Percentiles rank a stretch among this genome's conserved stretches.
Evolutionary conservation across 2,329 filamentous ascomycete genomes (phyloP).

Genomic region (Cytospora schulzeri): DNA sequence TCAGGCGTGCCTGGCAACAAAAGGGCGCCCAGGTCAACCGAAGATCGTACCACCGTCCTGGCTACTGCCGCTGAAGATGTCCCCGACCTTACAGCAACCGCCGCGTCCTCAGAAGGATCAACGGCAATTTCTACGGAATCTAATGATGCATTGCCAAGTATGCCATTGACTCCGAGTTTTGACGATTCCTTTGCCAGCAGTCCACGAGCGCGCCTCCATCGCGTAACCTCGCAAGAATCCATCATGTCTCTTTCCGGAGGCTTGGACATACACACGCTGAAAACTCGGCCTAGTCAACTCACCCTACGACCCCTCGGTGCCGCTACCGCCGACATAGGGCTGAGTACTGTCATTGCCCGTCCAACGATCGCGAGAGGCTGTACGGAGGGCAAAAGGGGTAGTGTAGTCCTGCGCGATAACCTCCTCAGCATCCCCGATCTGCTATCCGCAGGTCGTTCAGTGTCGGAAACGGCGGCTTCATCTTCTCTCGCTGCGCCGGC

Average conservation of each 20-base stretch:
- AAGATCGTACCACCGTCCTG: constrained; percentile 35
- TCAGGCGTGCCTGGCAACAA: constrained; percentile 17
- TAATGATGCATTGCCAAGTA: constrained; percentile 21
- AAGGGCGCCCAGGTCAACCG: constrained; percentile 27
- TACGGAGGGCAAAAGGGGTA: constrained; percentile 50
- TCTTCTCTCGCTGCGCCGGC: constrained; percentile 10
- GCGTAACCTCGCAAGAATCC: constrained; percentile 80
- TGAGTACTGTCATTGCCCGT: constrained; percentile 61
- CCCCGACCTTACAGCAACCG: constrained; percentile 34
- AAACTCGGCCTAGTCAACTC: constrained; percentile 74
- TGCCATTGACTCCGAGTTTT: constrained; percentile 19
- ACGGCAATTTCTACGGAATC: constrained; percentile 36
- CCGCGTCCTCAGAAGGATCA: constrained; percentile 40
- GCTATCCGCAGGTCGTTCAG: constrained; percentile 30
- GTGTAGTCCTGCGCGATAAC: constrained; percentile 60
- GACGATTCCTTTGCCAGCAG: constrained; percentile 35
- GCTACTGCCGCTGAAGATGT: constrained; percentile 35
- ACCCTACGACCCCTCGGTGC: constrained; percentile 57
- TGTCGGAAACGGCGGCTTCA: constrained; percentile 8
- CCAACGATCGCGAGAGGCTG: constrained; percentile 53
- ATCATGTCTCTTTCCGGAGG: constrained; percentile 85
- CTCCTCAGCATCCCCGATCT: constrained; percentile 44
- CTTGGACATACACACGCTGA: constrained; percentile 85
- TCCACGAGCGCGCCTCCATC: constrained; percentile 43
- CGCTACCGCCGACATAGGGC: constrained; percentile 55